Percentiles rank a stretch among this genome's conserved stretches.
Conservation (phyloP, 768 basidiomycete genomes). For the Termitomyces sp. region DNA sequence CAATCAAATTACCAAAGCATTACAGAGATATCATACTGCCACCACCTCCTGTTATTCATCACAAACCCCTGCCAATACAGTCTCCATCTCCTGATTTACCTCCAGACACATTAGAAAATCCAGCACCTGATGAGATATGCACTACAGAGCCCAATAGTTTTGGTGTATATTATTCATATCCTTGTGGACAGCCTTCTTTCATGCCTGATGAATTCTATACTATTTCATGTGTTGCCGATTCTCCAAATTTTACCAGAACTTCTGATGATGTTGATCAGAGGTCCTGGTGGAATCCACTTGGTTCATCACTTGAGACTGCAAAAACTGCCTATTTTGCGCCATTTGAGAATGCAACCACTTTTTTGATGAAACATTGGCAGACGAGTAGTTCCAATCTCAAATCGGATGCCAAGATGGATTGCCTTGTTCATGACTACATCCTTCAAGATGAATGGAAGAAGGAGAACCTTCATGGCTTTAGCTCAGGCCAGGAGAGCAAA, state of each 20-base stretch:
- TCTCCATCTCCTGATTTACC: neutral
- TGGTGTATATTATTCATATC: slow-evolving; percentile 10
- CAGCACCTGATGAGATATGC: no score
- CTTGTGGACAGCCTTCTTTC: slow-evolving; percentile 4
- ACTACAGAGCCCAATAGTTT: neutral
- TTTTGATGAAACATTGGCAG: slow-evolving; percentile 25
- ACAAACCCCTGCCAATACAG: neutral
- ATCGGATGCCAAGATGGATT: slow-evolving; percentile 21
- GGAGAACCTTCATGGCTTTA: slow-evolving; percentile 22
- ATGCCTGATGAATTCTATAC: slow-evolving; percentile 9
- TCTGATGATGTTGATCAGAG: neutral
- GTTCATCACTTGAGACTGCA: neutral
- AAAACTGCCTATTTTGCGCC: slow-evolving; percentile 11
- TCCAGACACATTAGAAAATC: no score
- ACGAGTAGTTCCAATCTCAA: slow-evolving; percentile 17
- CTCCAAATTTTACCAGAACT: neutral
- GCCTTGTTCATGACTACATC: slow-evolving; percentile 26
- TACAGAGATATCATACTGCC: slow-evolving; percentile 2
- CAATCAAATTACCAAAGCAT: neutral
- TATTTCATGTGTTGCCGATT: neutral
- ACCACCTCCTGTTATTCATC: neutral
- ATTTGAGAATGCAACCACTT: slow-evolving; percentile 23
- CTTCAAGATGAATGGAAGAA: slow-evolving; percentile 22
- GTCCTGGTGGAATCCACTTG: neutral
- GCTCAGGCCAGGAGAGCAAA: slow-evolving; percentile 13